phyloP scores from a whole-genome alignment of 768 basidiomycete genomes.

The Pleurotus eryngii region DNA sequence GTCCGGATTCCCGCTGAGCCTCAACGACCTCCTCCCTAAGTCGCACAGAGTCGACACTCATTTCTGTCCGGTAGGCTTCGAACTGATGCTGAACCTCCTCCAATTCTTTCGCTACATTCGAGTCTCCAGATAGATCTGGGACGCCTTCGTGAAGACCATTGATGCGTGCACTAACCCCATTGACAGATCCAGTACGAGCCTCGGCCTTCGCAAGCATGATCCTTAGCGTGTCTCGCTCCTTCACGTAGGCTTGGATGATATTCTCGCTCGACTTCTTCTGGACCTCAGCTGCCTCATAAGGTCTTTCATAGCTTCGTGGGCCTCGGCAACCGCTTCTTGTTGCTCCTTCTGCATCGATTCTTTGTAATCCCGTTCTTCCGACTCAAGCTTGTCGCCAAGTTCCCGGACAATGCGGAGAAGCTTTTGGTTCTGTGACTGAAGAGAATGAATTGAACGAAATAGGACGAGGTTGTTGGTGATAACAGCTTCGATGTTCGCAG shows the following conservation, averaged over 20 bases:
- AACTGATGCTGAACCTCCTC: slow-evolving; percentile 76
- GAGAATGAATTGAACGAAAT: slow-evolving; percentile 71
- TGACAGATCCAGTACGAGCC: slow-evolving; percentile 19
- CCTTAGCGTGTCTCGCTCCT: slow-evolving; percentile 85
- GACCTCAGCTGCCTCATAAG: slow-evolving; percentile 69
- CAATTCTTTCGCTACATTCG: slow-evolving; percentile 56
- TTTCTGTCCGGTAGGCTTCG: slow-evolving; percentile 76
- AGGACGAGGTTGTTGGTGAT: slow-evolving; percentile 88
- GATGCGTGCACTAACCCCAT: slow-evolving; percentile 18
- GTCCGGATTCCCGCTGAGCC: slow-evolving; percentile 67
- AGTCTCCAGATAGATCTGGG: slow-evolving; percentile 14
- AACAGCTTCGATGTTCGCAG: slow-evolving; percentile 66
- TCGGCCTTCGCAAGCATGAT: slow-evolving; percentile 63
- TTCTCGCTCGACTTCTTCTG: slow-evolving; percentile 69
- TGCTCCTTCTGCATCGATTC: slow-evolving; percentile 72
- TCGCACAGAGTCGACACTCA: slow-evolving; percentile 69
- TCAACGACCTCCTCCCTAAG: slow-evolving; percentile 66
- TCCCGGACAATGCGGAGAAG: slow-evolving; percentile 81
- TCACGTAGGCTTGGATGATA: slow-evolving; percentile 77
- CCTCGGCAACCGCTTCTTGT: slow-evolving; percentile 78
- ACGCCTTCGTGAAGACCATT: slow-evolving; percentile 6
- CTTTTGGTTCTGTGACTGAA: slow-evolving; percentile 94
- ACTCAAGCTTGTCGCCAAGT: slow-evolving; percentile 82
- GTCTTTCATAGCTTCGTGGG: slow-evolving; percentile 80
- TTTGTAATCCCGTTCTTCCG: slow-evolving; percentile 74